Evolutionary conservation across 768 basidiomycete species (phyloP).

Genomic region (Hypholoma fasciculare): DNA sequence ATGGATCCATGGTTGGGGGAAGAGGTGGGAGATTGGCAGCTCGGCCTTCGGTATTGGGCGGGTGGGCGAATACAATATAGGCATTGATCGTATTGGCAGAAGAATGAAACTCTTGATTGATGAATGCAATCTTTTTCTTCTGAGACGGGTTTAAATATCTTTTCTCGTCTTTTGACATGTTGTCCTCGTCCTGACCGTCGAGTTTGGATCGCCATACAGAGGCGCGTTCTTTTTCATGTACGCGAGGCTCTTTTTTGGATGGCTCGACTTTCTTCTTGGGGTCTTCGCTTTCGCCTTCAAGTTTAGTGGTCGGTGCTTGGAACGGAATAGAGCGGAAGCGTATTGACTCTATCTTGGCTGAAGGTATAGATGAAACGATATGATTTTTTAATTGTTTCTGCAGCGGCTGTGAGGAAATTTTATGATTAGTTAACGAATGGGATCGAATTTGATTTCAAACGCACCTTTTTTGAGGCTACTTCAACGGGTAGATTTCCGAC

Average conservation of each 20-base stretch:
- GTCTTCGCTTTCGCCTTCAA: constrained; percentile 36
- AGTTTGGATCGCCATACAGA: constrained; percentile 55
- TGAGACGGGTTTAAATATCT: constrained; percentile 76
- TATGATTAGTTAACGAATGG: not conserved
- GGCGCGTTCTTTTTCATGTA: constrained; percentile 59
- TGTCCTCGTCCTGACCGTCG: constrained; percentile 43
- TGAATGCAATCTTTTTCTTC: constrained; percentile 93
- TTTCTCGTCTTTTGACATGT: constrained; percentile 51
- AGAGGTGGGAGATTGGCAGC: constrained; percentile 53
- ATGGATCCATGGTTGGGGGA: constrained; percentile 57
- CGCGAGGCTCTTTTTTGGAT: constrained; percentile 33
- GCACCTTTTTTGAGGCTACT: constrained; percentile 74
- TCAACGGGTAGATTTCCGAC: constrained; percentile 85
- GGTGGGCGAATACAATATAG: constrained; percentile 89
- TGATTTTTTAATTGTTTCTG: constrained; percentile 79
- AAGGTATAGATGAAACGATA: constrained; percentile 68
- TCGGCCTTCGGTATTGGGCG: constrained; percentile 38
- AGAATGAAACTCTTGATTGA: constrained; percentile 88
- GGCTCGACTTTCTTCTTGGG: constrained; percentile 28
- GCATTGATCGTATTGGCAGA: constrained; percentile 77
- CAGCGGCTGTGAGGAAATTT: constrained; percentile 48
- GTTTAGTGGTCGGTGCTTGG: constrained; percentile 72
- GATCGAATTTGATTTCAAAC: constrained; percentile 20
- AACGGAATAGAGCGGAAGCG: constrained; percentile 96
- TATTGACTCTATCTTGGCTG: constrained; percentile 85